A percentile compares a stretch with the other conserved stretches of the same genome.
Conservation (phyloP, 2,329 filamentous ascomycete species). For the Alternaria sp. region DNA sequence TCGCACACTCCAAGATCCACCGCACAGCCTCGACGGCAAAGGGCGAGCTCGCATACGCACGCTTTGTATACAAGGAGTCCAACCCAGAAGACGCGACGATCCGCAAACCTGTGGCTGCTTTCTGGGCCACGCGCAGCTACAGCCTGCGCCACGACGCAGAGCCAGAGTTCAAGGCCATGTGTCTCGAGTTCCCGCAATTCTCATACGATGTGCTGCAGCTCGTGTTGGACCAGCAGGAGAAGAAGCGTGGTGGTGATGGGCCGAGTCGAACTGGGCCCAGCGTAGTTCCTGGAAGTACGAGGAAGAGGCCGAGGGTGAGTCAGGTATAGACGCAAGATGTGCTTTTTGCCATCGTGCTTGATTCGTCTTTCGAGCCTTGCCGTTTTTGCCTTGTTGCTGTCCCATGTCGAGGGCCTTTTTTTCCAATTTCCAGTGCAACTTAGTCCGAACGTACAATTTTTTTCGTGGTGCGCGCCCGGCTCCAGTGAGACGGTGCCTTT, state of each 20-base stretch:
- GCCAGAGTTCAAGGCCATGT: conserved; percentile 82
- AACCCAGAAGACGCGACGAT: conserved; percentile 73
- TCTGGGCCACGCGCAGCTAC: conserved; percentile 85
- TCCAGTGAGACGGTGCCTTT: background rate
- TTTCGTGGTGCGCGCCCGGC: background rate
- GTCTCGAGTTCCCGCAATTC: conserved; percentile 89
- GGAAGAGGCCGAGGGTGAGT: conserved; percentile 46
- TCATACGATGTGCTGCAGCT: conserved; percentile 88
- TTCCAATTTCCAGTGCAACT: background rate
- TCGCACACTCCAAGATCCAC: conserved; percentile 90
- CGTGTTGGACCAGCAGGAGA: conserved; percentile 61
- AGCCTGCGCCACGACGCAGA: conserved; percentile 86
- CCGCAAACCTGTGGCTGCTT: conserved; percentile 83
- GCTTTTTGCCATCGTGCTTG: conserved; percentile 7
- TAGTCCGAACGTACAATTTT: background rate
- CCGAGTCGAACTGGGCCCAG: conserved; percentile 45
- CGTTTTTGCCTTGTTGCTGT: background rate
- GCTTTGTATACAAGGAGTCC: conserved; percentile 87
- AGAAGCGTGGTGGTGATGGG: conserved; percentile 41
- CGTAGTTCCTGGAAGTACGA: conserved; percentile 48
- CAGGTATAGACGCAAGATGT: conserved; percentile 29
- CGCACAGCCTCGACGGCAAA: conserved; percentile 85
- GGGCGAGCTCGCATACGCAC: conserved; percentile 90
- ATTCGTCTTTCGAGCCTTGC: background rate
- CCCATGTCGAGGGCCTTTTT: background rate